These are phyloP conservation scores for Aspergillus pseudoglaucus DNA, from an alignment of 2,329 filamentous ascomycete genomes.

Conservation along the genomic window DNA sequence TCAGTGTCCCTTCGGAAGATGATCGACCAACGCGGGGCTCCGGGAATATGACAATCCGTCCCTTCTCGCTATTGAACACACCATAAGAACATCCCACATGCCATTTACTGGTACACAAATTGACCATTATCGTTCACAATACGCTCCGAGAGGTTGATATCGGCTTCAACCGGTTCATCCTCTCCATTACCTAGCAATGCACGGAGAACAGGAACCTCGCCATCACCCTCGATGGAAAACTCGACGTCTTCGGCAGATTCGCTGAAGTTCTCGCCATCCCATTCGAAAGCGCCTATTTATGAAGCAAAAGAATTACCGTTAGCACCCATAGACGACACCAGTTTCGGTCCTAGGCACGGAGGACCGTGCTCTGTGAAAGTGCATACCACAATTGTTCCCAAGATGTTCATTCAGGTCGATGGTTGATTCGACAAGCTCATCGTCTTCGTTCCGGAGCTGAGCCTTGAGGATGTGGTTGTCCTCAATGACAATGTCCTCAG, in stretches of 20 bases:
- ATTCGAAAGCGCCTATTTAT: slow-evolving; percentile 10
- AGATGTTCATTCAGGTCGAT: slow-evolving; percentile 12
- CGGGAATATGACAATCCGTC: background rate
- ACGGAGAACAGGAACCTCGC: slow-evolving; percentile 12
- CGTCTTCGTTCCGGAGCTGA: slow-evolving; percentile 4
- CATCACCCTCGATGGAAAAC: slow-evolving; percentile 12
- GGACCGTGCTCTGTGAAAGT: background rate
- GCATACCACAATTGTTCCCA: slow-evolving; percentile 13
- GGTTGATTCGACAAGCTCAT: slow-evolving; percentile 1
- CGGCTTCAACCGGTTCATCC: background rate
- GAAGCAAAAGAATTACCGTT: background rate
- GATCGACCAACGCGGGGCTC: too few relatives aligned
- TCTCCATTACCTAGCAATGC: slow-evolving; percentile 3
- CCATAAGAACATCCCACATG: too few relatives aligned
- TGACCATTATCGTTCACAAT: slow-evolving; percentile 4
- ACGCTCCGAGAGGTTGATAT: slow-evolving; percentile 15
- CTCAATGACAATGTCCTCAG: slow-evolving; percentile 10
- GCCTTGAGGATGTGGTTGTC: slow-evolving; percentile 9
- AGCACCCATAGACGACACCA: background rate
- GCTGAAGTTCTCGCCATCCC: slow-evolving; percentile 11
- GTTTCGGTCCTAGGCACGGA: background rate
- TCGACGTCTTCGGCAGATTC: slow-evolving; percentile 5
- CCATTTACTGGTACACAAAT: background rate
- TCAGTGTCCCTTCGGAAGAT: too few relatives aligned
- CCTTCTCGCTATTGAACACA: too few relatives aligned